Evolutionary conservation across 495 filamentous ascomycete genomes (phyloP), one percentile per base, ranked within the genome.

Genomic region (Patellaria atrata): DNA sequence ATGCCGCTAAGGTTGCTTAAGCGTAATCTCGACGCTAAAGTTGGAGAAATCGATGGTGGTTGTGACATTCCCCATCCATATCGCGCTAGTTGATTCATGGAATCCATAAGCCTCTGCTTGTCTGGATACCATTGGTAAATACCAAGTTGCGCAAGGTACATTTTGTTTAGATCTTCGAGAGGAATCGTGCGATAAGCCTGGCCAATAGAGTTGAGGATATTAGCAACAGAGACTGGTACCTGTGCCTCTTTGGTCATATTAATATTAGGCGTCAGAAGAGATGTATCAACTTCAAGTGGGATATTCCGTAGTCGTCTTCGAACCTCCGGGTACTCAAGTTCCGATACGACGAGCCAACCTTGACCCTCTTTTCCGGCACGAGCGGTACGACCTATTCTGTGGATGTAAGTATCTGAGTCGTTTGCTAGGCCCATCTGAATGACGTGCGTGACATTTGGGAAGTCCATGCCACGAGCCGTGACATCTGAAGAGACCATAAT

Each of bases 391-490:
- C 86, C 86, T 37, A 94, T 64, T 36, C 87, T 74, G 55, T 94
- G 86, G 43, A 94, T 80, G 55, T 94, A 94, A 36, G 77, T 68
- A 37, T 94, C 87, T 11, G 72, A 61, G 42, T 68, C 67, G 5
- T 66, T 57, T 3, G 86, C 83, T 10, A 77, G 47, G 30, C 82
- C 80, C 34, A 87, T 54, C 51, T 94, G 86, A 50, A 94, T 73
- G 42, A 94, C 85, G 43, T 93, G 72, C 27, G 84, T 77, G 33
- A 94, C 87, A 44, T 84, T 75, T 35, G 87, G 85, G 62, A 94
- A 94, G 54, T 94, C 87, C 83, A 94, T 87, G 47, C 89, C 89
- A 52, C 89, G 75, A 10, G 89, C 83, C 1, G 87, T 89, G 17
- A 97, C 87, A 56, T 97, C 89, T 3, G 84, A 85, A 1, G 86